Base-by-base conservation (phyloP, 1,139 yeast genomes). In the Nakaseomyces kungkrabaensis region DNA sequence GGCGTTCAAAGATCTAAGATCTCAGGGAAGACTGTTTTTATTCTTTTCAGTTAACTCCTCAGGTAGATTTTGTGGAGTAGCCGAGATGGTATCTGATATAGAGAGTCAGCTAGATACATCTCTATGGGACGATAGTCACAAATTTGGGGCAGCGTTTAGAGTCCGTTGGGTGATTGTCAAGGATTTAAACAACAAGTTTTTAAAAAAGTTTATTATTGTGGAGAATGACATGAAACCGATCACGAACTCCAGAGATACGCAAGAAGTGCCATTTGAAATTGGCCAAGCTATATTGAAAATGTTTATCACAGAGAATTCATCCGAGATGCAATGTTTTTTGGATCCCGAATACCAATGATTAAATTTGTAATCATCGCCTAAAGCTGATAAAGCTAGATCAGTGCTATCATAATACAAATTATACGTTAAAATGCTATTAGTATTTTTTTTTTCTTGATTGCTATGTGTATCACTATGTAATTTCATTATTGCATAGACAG, bases 1-100 rank as follows among this genome's bases (percentile, higher is more conserved):
- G 48, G 75, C 76, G 0, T 74, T 55, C 51, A 56, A 51, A 5
- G 34, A 52, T 49, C 68, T 50, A 52, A 43, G 53, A 11, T 50
- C 50, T 45, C 64, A 54, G 36, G 59, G 54, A 17, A 56, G 61
- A 48, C 63, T 80, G 0, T 76, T 71, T 53, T 61, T 80, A 22
- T 73, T 79, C 54, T 80, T 78, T 59, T 79, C 80, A 62, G 83
- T 79, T 3, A 79, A 79, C 59, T 73, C 76, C 0, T 77, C 82
- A 29, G 82, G 84, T 0, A 73, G 72, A 54, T 80, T 80, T 58
- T 78, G 83, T 61, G 85, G 84, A 0, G 71, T 79, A n/a, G 81
- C 82, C 1, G 77, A 75, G 57, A 78, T 80, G 83, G 65, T 61
- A 5, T 65, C 71, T 8, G 61, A 63, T 32, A 59, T 78, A 26